Percentiles rank a stretch among this genome's conserved stretches.
Evolutionary conservation across 805 yeast species (phyloP).

Genomic region (Zygotorulaspora danielsina): DNA sequence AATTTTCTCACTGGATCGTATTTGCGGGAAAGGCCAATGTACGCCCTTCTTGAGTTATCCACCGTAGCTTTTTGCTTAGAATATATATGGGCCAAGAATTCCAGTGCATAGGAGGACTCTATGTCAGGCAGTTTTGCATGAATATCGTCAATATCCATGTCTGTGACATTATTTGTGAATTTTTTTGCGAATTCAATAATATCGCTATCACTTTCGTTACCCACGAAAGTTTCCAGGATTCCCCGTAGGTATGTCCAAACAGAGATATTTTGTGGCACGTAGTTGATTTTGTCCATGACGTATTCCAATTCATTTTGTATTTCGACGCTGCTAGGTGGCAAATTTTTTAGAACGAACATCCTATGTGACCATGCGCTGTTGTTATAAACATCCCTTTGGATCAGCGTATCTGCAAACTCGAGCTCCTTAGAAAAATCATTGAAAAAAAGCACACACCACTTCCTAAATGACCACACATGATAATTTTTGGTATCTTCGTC

Average conservation of each 20-base stretch:
- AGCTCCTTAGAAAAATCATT: conserved; percentile 49
- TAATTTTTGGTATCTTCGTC: conserved; percentile 83
- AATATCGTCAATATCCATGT: conserved; percentile 12
- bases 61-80: conserved; percentile 28
- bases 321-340: conserved; percentile 18
- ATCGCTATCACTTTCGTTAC: conserved; percentile 31
- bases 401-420: conserved; percentile 43
- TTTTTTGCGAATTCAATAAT: conserved; percentile 44
- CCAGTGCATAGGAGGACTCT: conserved; percentile 59
- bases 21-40: conserved; percentile 46
- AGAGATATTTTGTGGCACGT: conserved; percentile 77
- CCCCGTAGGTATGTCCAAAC: conserved; percentile 82
- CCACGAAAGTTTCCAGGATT: conserved; percentile 37
- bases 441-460: conserved; percentile 70
- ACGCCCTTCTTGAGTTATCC: conserved; percentile 42
- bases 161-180: conserved; percentile 38
- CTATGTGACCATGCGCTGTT: conserved; percentile 94
- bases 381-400: conserved; percentile 68
- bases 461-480: conserved; percentile 92
- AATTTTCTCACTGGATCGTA: conserved; percentile 60
- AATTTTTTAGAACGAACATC: conserved; percentile 47
- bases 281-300: conserved; percentile 44
- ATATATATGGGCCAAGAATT: conserved; percentile 53
- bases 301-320: conserved; percentile 50
- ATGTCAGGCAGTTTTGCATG: conserved; percentile 28